A percentile compares a stretch with the other conserved stretches of the same genome.
Evolutionary conservation across 2,329 filamentous ascomycete species (phyloP).

Genomic region (Fusarium nygamai): DNA sequence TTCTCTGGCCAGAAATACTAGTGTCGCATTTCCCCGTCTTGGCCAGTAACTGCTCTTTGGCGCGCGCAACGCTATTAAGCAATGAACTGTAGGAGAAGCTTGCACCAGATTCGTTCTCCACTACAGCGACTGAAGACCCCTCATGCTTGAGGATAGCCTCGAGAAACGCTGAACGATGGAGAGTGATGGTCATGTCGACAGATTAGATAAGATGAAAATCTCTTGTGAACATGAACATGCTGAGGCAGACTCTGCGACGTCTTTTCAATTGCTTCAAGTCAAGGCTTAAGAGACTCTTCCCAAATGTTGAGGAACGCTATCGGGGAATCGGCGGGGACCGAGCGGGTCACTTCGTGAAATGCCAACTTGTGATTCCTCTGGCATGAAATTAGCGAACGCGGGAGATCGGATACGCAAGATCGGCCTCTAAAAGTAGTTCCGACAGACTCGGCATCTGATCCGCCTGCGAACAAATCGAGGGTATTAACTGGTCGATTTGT

Average conservation of each 20-base stretch:
- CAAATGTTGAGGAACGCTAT: neutral
- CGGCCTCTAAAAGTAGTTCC: neutral
- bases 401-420: neutral
- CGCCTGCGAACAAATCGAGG: neutral
- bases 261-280: neutral
- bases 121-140: neutral
- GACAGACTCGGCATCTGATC: neutral
- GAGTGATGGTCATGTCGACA: neutral
- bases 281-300: neutral
- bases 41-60: neutral
- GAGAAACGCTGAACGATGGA: neutral
- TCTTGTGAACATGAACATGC: neutral
- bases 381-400: neutral
- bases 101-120: neutral
- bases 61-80: neutral
- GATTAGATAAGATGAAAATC: neutral
- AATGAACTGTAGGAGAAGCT: neutral
- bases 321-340: neutral
- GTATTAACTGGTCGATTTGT: neutral
- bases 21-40: neutral
- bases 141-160: constrained; percentile 13
- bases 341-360: neutral
- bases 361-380: neutral
- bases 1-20: constrained; percentile 70
- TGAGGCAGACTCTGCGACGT: neutral